Percentiles rank a stretch among this genome's conserved stretches.
Evolutionary conservation across 2,329 filamentous ascomycete species (phyloP).

Genomic region (Laburnicola sp.): DNA sequence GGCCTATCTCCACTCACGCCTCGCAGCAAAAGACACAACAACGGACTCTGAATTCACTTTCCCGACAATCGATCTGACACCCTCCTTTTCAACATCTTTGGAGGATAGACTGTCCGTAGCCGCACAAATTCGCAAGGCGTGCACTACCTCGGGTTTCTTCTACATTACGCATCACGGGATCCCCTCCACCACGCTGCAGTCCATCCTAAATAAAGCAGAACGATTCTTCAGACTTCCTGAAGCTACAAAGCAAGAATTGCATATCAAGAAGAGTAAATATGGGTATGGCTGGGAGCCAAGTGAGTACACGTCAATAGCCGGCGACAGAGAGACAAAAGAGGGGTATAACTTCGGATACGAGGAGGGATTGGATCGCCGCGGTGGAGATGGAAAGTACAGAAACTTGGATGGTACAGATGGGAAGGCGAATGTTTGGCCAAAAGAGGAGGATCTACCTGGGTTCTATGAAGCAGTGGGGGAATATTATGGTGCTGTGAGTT

Average conservation of each 20-base stretch:
- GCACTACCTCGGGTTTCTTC: slow-evolving; percentile 48
- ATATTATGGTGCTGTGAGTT: slow-evolving; percentile 44
- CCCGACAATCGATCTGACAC: slow-evolving; percentile 44
- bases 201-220: slow-evolving; percentile 43
- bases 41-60: slow-evolving; percentile 36
- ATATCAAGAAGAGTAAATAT: slow-evolving; percentile 45
- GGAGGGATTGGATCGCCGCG: slow-evolving; percentile 42
- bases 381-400: slow-evolving; percentile 48
- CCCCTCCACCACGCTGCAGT: slow-evolving; percentile 26
- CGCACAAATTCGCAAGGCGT: slow-evolving; percentile 44
- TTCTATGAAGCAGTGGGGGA: slow-evolving; percentile 44
- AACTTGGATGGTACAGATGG: slow-evolving; percentile 46
- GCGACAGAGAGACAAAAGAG: slow-evolving; percentile 48
- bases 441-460: slow-evolving; percentile 44
- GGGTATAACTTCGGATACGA: slow-evolving; percentile 52
- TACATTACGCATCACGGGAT: slow-evolving; percentile 47
- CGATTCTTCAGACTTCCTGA: slow-evolving; percentile 41
- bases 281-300: slow-evolving; percentile 49
- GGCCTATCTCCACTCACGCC: slow-evolving; percentile 42
- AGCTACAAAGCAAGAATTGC: slow-evolving; percentile 45
- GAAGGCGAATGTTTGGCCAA: slow-evolving; percentile 47
- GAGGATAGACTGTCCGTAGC: slow-evolving; percentile 44
- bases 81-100: slow-evolving; percentile 40
- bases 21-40: slow-evolving; percentile 19
- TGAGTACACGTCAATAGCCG: slow-evolving; percentile 47